Evolutionary conservation across 2,329 filamentous ascomycete genomes (phyloP).

Genomic region (Aureobasidium mangrovei): DNA sequence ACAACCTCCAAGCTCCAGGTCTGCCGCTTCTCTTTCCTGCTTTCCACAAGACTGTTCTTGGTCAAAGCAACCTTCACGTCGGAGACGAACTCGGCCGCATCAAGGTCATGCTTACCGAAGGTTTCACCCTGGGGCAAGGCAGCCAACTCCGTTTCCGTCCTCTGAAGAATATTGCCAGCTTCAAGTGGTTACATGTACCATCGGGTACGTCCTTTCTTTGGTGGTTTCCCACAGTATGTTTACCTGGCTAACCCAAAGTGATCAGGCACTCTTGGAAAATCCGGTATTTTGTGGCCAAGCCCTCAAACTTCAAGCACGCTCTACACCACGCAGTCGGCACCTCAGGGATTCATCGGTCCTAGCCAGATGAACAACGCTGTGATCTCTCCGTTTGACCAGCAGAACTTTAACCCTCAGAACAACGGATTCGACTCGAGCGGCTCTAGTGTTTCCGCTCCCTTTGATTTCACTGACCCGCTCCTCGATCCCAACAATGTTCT

Average conservation of each 20-base stretch:
- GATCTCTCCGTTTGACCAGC: constrained; percentile 19
- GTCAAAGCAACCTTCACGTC: constrained; percentile 62
- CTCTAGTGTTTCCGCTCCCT: neutral
- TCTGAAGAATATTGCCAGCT: constrained; percentile 63
- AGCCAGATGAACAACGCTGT: neutral
- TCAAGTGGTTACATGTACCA: constrained; percentile 80
- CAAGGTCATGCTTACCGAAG: constrained; percentile 67
- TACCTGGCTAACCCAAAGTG: neutral
- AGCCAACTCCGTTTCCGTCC: constrained; percentile 44
- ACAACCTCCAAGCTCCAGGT: too few relatives aligned
- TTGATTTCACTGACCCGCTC: neutral
- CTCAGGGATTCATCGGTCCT: constrained; percentile 52
- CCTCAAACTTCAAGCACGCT: constrained; percentile 23
- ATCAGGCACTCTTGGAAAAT: constrained; percentile 62
- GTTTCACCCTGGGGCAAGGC: constrained; percentile 25
- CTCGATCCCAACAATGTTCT: constrained; percentile 4
- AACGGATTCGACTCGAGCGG: neutral
- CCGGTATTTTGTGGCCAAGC: constrained; percentile 74
- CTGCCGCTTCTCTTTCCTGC: constrained; percentile 57
- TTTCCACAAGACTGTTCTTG: constrained; percentile 61
- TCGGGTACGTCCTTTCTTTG: constrained; percentile 45
- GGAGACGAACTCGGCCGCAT: constrained; percentile 65
- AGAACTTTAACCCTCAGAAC: neutral
- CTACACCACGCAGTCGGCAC: neutral
- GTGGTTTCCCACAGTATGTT: neutral